A percentile compares a stretch with the other conserved stretches of the same genome.
phyloP scores from a whole-genome alignment of 169 alveolate genomes.

The Perkinsus olseni region DNA sequence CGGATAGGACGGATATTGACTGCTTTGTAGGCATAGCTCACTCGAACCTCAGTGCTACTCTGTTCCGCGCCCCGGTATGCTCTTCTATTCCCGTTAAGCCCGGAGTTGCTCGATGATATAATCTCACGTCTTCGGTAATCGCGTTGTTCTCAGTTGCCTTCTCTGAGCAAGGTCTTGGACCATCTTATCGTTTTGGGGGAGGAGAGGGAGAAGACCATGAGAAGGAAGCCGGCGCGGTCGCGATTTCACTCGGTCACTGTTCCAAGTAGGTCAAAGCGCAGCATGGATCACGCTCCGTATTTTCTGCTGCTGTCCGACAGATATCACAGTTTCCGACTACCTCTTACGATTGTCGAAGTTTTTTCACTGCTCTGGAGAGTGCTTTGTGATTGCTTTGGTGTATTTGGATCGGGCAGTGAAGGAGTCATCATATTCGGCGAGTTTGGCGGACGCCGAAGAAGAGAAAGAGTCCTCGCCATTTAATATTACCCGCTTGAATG shows the following conservation, averaged over 20 bases:
- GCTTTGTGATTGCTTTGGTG: constrained; percentile 64
- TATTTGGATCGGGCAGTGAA: constrained; percentile 62
- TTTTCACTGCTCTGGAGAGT: constrained; percentile 58
- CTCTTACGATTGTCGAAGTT: not conserved
- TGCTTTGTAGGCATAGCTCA: not conserved
- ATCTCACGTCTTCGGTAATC: not conserved
- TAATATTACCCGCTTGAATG: not conserved
- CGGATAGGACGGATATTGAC: not conserved
- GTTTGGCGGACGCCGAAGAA: not conserved
- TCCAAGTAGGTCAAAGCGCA: not conserved
- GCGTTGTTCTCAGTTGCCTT: not conserved
- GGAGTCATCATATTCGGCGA: not conserved
- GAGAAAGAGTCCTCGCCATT: not conserved
- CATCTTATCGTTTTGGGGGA: not conserved
- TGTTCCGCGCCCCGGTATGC: not conserved
- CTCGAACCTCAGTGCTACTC: no score
- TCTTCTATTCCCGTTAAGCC: no score
- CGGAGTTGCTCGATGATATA: no score
- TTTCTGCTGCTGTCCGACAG: no score
- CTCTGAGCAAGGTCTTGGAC: not conserved
- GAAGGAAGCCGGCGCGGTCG: not conserved
- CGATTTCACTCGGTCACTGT: not conserved
- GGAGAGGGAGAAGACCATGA: not conserved
- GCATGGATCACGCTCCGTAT: not conserved
- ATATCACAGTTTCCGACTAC: not conserved